Base-by-base conservation (phyloP, 495 filamentous ascomycete species). In the Ramalina intermedia region DNA sequence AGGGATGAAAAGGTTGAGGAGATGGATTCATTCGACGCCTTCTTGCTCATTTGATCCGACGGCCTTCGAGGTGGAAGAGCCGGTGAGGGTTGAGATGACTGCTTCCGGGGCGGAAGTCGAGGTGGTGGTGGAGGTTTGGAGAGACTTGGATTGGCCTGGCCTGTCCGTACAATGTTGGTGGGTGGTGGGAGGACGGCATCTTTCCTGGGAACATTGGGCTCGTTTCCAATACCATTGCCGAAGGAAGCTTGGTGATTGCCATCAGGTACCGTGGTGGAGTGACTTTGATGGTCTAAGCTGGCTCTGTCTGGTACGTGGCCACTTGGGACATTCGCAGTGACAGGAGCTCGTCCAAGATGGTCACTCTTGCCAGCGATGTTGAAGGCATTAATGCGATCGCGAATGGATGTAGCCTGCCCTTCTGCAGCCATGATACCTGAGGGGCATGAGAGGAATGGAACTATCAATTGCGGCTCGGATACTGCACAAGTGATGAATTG, bases 381-480 rank as follows among this genome's bases (percentile, higher is more conserved):
- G 40, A 82, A 60, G 20, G 72, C 68, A 40, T 74, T 74, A 50
- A 82, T 80, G 43, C 78, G 74, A 42, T 71, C 64, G 56, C 73
- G 68, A 47, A 82, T 76, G 5, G 76, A 78, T 27, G 64, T 56
- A 18, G 68, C 56, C 52, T 68, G 68, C 13, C 65, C 50, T 46
- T 72, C 69, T 42, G 60, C 57, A 45, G 64, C 58, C 63, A 65
- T 63, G 20, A 47, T 26, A 45, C 35, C 23, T 45, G 45, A n/a
- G 33, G 40, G 49, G 29, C 29, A 33, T 40, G 48, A 5, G n/a
- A 49, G 35, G 21, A 6, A 38, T 16, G 36, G 20, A 11, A 17
- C 40, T 44, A 46, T 8, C 12, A 13, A 47, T n/a, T 26, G 43
- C 23, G 29, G 14, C 40, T 33, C 21, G 38, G 35, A 36, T n/a